Evolutionary conservation across 2,329 filamentous ascomycete species (phyloP), one percentile per base, ranked within the genome.

Genomic region (Aspergillus latus): DNA sequence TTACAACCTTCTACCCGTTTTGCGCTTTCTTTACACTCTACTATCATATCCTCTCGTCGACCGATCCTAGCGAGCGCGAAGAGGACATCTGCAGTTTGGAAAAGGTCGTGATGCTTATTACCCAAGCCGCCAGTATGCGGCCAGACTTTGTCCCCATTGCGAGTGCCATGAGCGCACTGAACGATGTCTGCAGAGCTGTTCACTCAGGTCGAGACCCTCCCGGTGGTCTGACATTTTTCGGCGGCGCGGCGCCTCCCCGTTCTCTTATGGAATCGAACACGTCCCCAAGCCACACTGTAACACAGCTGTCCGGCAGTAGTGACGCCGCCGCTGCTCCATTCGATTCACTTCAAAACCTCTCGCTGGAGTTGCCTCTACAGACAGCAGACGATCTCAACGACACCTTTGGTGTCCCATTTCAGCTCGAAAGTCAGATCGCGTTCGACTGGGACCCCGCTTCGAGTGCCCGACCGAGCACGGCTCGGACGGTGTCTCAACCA

Each of bases 11-110:
- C 16, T 56, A 52, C 10, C 54, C 54, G 8, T 56, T 56, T 5
- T 52, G 48, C 5, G 54, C 54, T 32, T 56, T 56, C 36, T 56
- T 56, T 36, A 56, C 54, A 2, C 48, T 56, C 2, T 56, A 56
- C 21, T 36, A 56, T 7, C 40, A 52, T 26, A 56, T 52, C 32
- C 11, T 52, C 2, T 47, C 54, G 4, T 32, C 49, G 10, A 29
- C 42, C 34, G 4, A 49, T n/a, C 15, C 37, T 2, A 36, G 11
- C 11, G 52, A 49, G 29, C 48, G 40, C 29, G 45, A 54, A 36
- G 32, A 28, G 2, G 52, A 54, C 9, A 48, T 54, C 34, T 11
- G 26, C 16, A 9, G 28, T 10, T 13, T 54, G 13, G 52, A 54
- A 5, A 34, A 11, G 11, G 45, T 49, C 0, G 36, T 49, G 2